These are phyloP conservation scores for Pseudozyma pruni DNA, from an alignment of 1,284 basidiomycete genomes.

Conservation along the genomic window DNA sequence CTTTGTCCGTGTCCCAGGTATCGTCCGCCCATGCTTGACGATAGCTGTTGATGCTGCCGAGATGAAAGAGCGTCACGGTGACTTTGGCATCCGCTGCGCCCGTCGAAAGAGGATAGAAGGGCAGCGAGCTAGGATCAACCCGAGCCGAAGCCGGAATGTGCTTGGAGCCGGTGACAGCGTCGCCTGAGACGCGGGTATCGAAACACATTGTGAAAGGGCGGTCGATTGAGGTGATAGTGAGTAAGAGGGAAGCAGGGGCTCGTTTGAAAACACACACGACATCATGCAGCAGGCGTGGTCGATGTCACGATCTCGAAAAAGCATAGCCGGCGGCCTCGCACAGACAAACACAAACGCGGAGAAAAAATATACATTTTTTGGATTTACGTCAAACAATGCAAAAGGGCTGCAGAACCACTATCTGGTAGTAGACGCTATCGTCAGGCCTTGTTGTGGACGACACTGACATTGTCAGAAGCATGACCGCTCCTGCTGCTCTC, in stretches of 20 bases:
- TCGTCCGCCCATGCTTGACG: slow-evolving; percentile 34
- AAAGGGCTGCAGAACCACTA: background rate
- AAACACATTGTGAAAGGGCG: slow-evolving; percentile 8
- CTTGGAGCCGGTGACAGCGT: slow-evolving; percentile 14
- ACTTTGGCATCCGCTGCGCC: slow-evolving; percentile 1
- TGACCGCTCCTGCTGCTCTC: background rate
- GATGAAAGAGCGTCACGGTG: slow-evolving; percentile 18
- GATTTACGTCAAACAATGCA: slow-evolving; percentile 5
- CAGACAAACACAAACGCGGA: too few relatives aligned
- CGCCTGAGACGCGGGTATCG: slow-evolving; percentile 3
- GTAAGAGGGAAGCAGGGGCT: too few relatives aligned
- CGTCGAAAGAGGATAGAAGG: slow-evolving; percentile 4
- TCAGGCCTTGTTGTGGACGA: background rate
- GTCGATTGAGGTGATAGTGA: background rate
- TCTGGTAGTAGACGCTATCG: background rate
- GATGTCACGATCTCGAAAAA: too few relatives aligned
- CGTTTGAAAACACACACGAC: too few relatives aligned
- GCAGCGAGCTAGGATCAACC: slow-evolving; percentile 18
- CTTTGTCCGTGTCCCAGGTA: slow-evolving; percentile 12
- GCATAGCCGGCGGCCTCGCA: background rate
- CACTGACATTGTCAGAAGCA: slow-evolving; percentile 3
- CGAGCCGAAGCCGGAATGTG: slow-evolving; percentile 15
- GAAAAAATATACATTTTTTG: background rate
- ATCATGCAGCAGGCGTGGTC: too few relatives aligned
- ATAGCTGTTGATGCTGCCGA: slow-evolving; percentile 13